Conservation (phyloP, 2,329 filamentous ascomycete genomes). For the Harringtonia lauricola region DNA sequence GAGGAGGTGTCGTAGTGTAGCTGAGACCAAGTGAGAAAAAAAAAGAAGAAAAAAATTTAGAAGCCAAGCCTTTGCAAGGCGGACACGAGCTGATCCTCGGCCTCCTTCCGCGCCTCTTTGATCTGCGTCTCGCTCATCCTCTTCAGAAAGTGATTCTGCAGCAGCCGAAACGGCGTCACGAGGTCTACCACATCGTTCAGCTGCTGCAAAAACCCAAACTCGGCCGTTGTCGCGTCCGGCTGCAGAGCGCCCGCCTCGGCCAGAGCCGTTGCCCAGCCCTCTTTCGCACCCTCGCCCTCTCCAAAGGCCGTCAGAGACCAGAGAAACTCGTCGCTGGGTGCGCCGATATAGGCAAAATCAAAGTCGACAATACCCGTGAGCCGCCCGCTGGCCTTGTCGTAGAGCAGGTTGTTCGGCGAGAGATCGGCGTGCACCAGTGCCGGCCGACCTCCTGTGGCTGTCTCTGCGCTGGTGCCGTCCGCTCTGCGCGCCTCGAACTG, state of each 20-base stretch:
- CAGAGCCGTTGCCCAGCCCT: neutral
- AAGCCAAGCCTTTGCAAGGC: too few species aligned
- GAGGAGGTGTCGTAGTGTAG: too few species aligned
- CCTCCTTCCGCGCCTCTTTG: neutral
- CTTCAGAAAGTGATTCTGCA: neutral
- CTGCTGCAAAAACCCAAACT: neutral
- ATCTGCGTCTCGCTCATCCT: neutral
- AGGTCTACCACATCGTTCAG: neutral
- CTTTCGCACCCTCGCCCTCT: neutral
- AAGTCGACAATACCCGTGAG: neutral
- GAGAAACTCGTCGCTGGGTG: neutral
- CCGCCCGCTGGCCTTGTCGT: neutral
- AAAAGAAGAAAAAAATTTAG: too few species aligned
- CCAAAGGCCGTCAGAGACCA: neutral
- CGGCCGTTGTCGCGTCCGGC: neutral
- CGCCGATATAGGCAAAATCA: neutral
- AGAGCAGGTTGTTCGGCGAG: neutral
- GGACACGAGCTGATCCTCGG: too few species aligned
- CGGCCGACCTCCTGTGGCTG: too few species aligned
- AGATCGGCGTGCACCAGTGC: neutral
- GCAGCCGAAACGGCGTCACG: neutral
- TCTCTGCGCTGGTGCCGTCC: too few species aligned
- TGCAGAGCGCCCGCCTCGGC: neutral
- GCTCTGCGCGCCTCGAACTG: too few species aligned
- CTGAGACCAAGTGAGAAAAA: too few species aligned